Evolutionary conservation across 106 monocot species (phyloP).

Genomic region (Platanthera zijinensis): DNA sequence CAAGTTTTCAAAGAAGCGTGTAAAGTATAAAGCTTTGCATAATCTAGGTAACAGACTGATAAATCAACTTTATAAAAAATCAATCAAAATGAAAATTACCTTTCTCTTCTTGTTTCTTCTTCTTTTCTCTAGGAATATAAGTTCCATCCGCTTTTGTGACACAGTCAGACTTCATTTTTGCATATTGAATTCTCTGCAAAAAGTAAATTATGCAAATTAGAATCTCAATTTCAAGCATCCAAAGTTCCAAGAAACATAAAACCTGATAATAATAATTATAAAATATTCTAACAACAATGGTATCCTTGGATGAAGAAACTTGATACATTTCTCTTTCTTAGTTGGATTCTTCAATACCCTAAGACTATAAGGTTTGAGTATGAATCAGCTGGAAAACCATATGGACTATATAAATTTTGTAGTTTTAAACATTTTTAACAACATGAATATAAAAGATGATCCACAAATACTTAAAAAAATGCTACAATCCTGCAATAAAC

Average conservation of each 20-base stretch:
- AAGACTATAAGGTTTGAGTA: background rate
- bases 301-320: background rate
- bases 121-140: slow-evolving; percentile 76
- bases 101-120: slow-evolving; percentile 96
- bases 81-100: slow-evolving; percentile 28
- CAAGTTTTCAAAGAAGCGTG: background rate
- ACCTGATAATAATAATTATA: too few relatives aligned
- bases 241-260: background rate
- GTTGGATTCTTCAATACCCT: background rate
- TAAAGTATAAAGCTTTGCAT: background rate
- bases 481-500: background rate
- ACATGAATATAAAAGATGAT: background rate
- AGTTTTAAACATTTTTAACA: background rate
- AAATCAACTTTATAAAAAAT: background rate
- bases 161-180: slow-evolving; percentile 95
- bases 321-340: background rate
- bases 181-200: slow-evolving; percentile 85
- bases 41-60: background rate
- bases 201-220: background rate
- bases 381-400: background rate
- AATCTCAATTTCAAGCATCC: background rate
- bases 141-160: slow-evolving; percentile 86
- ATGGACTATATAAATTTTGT: background rate
- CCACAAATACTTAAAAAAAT: background rate
- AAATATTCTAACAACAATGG: background rate